Conservation (phyloP, 2,329 filamentous ascomycete species). For the Chaetomiaceae sp. region DNA sequence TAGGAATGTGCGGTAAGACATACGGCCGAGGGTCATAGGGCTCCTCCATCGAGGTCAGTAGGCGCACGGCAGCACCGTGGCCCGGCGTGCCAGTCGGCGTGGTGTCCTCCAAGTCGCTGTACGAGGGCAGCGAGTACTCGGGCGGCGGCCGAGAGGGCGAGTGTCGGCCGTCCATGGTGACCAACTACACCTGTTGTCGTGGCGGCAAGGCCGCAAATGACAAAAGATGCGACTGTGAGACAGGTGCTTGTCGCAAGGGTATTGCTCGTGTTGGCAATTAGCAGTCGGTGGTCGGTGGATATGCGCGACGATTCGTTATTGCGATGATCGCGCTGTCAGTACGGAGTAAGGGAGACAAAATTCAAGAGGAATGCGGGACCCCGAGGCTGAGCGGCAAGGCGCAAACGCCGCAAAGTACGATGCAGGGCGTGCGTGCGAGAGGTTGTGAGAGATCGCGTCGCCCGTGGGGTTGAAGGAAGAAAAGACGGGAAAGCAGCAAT, state of each 20-base stretch:
- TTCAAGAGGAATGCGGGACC: neutral
- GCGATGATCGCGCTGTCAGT: constrained; percentile 4
- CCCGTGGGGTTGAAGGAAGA: neutral
- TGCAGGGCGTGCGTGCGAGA: too few relatives aligned
- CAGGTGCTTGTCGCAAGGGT: too few relatives aligned
- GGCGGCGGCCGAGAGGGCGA: constrained; percentile 48
- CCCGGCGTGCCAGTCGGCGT: constrained; percentile 40
- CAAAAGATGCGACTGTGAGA: too few relatives aligned
- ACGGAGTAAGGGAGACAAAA: neutral
- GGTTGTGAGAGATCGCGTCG: too few relatives aligned
- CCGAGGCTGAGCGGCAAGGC: neutral
- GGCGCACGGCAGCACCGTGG: constrained; percentile 51
- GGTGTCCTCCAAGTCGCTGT: constrained; percentile 49
- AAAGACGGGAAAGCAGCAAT: neutral
- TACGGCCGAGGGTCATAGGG: constrained; percentile 49
- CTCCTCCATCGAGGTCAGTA: constrained; percentile 60
- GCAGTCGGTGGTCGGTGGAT: too few relatives aligned
- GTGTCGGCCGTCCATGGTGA: constrained; percentile 46
- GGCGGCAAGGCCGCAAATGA: constrained; percentile 7
- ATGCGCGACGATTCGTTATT: neutral
- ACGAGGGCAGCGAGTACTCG: constrained; percentile 52
- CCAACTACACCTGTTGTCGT: constrained; percentile 8
- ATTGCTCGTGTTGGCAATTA: too few relatives aligned
- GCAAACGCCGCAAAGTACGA: too few relatives aligned
- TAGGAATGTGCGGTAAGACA: constrained; percentile 37